Evolutionary conservation across 2,329 filamentous ascomycete species (phyloP), one percentile per base, ranked within the genome.

Genomic region (Rhynchosporium graminicola): DNA sequence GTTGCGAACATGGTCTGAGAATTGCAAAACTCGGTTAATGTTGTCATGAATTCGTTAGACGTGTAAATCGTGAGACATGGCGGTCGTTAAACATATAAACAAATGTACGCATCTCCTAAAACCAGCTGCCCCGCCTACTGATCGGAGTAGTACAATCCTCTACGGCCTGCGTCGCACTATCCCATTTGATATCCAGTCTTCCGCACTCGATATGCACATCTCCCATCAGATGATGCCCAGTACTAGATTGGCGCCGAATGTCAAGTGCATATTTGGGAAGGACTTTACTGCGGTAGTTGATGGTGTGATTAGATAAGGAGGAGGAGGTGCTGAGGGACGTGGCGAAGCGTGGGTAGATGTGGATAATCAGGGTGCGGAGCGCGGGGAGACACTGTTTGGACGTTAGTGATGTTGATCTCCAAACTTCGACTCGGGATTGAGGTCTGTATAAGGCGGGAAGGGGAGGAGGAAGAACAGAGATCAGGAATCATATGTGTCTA

Each of bases 351-450:
- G 60, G 60, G 10, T 54, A 48, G 4, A 57, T 13, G 20, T 46
- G 36, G 20, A 58, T 43, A 4, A 61, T 10, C 36, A 80, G 75
- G 6, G 74, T 78, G 0, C 77, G 78, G 1, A 73, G 76, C 8
- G 78, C 74, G 1, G 73, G 73, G 0, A 79, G 77, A 55, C 77
- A 80, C 33, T 36, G 33, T 36, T 36, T 36, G 9, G 5, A 5
- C 9, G 1, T 36, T 36, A 36, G 33, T 36, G 9, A 36, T 6
- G 9, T 36, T 6, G 5, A 6, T 36, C 33, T 36, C 33, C 33
- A 20, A 20, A 20, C 20, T 20, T 20, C 20, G 20, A 20, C 20
- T 20, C 20, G 20, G 20, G 20, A 20, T 20, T 20, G 20, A 20
- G 33, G 33, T 6, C 33, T 36, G 33, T 36, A 36, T 6, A 10